These are phyloP conservation scores for Taphrina pruni DNA, from an alignment of 1,139 yeast genomes.

Conservation along the genomic window DNA sequence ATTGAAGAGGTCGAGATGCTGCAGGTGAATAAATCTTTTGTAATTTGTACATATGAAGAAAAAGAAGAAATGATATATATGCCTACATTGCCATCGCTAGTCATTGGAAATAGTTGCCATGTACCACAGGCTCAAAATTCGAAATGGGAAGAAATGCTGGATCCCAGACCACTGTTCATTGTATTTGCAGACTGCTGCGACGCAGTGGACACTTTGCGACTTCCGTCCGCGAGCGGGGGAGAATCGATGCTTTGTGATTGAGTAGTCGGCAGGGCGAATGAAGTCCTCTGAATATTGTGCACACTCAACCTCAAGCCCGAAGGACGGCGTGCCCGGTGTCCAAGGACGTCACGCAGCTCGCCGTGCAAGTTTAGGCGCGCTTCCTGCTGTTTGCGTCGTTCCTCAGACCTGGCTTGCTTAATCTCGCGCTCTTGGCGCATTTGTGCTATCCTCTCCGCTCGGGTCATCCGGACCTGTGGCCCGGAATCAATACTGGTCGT, in stretches of 20 bases:
- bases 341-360: constrained; percentile 32
- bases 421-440: constrained; percentile 35
- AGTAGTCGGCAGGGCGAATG: not conserved
- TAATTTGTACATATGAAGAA: constrained; percentile 3
- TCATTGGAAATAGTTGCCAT: not conserved
- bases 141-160: constrained; percentile 20
- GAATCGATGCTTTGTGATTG: not conserved
- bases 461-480: not conserved
- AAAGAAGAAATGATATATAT: not conserved
- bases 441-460: constrained; percentile 28
- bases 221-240: constrained; percentile 5
- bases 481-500: not conserved
- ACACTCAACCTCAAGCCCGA: constrained; percentile 18
- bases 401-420: constrained; percentile 36
- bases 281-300: constrained; percentile 1
- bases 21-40: not conserved
- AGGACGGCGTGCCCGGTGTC: constrained; percentile 27
- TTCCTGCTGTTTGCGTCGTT: constrained; percentile 12
- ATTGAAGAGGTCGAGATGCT: not conserved
- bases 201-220: constrained; percentile 17
- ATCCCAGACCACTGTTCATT: constrained; percentile 23
- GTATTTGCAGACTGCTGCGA: constrained; percentile 26
- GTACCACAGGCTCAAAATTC: not conserved
- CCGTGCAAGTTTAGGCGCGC: constrained; percentile 10
- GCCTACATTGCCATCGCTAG: constrained; percentile 2